These are phyloP conservation scores for Geranium rotundifolium DNA, from an alignment of 345 rosid species.

Conservation along the genomic window DNA sequence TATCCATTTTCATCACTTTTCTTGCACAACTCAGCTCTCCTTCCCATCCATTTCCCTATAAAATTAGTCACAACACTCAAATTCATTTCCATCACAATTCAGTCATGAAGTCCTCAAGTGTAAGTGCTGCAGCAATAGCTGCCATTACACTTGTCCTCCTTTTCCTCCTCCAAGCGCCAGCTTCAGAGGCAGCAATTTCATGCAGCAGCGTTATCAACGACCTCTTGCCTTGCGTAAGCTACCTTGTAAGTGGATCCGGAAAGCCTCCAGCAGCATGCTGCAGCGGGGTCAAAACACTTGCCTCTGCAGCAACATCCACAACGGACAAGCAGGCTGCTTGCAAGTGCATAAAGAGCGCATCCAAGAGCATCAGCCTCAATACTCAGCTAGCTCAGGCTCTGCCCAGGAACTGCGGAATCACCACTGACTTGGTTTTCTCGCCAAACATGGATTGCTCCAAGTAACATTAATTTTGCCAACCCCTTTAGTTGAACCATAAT, in stretches of 20 bases:
- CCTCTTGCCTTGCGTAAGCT: slow-evolving; percentile 57
- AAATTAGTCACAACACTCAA: too few relatives aligned
- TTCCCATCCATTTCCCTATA: too few relatives aligned
- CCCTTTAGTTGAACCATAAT: too few relatives aligned
- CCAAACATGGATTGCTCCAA: slow-evolving; percentile 56
- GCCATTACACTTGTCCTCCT: slow-evolving; percentile 15
- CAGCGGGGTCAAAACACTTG: slow-evolving; percentile 36
- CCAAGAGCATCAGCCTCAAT: slow-evolving; percentile 39
- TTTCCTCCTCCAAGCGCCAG: slow-evolving; percentile 18
- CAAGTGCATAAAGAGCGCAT: slow-evolving; percentile 50
- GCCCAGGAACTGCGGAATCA: slow-evolving; percentile 46
- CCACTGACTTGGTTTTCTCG: slow-evolving; percentile 35
- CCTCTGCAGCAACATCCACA: slow-evolving; percentile 32
- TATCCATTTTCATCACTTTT: too few relatives aligned
- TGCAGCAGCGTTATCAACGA: slow-evolving; percentile 49
- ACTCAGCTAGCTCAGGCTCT: slow-evolving; percentile 47
- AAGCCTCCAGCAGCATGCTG: slow-evolving; percentile 54
- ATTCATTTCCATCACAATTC: too few relatives aligned
- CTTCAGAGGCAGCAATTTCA: slow-evolving; percentile 38
- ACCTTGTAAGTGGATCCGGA: slow-evolving; percentile 48
- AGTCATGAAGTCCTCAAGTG: slow-evolving; percentile 15
- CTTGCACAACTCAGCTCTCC: too few relatives aligned
- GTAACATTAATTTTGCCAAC: slow-evolving; percentile 11
- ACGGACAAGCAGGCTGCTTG: slow-evolving; percentile 60
- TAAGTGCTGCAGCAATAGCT: slow-evolving; percentile 6